These are phyloP conservation scores for Onygenales sp. DNA, from an alignment of 2,329 filamentous ascomycete species.

Conservation along the genomic window DNA sequence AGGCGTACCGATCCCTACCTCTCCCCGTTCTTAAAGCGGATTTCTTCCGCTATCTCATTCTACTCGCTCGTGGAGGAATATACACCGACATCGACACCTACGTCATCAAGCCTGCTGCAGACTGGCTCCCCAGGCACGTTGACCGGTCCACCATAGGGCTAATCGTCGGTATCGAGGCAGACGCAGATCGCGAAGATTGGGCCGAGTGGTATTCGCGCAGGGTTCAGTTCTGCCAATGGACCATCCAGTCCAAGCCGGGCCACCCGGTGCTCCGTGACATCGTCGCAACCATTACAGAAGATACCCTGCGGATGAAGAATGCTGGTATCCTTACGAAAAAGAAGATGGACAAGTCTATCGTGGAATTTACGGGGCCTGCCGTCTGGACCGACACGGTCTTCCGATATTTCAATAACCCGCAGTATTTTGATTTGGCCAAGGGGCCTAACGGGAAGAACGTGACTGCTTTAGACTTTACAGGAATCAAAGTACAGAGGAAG, in stretches of 20 bases:
- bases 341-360: conserved; percentile 61
- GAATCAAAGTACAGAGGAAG: conserved; percentile 72
- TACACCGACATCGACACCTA: conserved; percentile 91
- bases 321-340: conserved; percentile 53
- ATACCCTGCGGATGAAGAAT: conserved; percentile 65
- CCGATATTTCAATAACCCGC: conserved; percentile 82
- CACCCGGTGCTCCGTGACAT: conserved; percentile 86
- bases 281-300: conserved; percentile 74
- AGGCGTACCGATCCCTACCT: conserved; percentile 65
- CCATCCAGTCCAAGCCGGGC: conserved; percentile 88
- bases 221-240: conserved; percentile 99
- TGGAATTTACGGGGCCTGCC: conserved; percentile 90
- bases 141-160: conserved; percentile 71
- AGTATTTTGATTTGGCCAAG: conserved; percentile 69
- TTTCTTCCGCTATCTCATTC: conserved; percentile 65
- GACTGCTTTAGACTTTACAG: conserved; percentile 80
- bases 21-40: conserved; percentile 69
- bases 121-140: conserved; percentile 77
- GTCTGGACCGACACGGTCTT: conserved; percentile 92
- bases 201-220: conserved; percentile 88
- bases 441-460: conserved; percentile 59
- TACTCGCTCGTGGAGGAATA: conserved; percentile 68
- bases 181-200: conserved; percentile 90
- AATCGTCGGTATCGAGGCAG: conserved; percentile 90
- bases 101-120: conserved; percentile 69